Conservation (phyloP, 2,329 filamentous ascomycete species). For the Colletotrichum trifolii region DNA sequence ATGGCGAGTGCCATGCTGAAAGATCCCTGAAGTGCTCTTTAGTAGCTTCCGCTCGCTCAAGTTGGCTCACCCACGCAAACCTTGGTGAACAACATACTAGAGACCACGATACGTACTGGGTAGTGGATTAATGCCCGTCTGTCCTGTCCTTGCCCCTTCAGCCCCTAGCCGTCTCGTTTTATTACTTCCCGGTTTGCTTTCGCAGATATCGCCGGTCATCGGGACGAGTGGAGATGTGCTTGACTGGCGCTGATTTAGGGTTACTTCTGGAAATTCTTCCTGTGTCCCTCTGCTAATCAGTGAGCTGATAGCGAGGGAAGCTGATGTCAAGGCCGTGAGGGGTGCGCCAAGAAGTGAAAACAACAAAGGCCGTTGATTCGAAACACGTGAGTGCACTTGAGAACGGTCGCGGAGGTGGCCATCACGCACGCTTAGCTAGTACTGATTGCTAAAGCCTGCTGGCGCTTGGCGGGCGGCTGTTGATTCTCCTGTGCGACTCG, state of each 20-base stretch:
- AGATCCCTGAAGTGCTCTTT: conserved; percentile 33
- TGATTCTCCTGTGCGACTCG: conserved; percentile 46
- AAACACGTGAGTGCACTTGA: not conserved
- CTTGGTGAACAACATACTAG: conserved; percentile 17
- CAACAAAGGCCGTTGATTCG: conserved; percentile 8
- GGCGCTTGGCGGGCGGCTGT: conserved; percentile 52
- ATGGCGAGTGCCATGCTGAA: conserved; percentile 1
- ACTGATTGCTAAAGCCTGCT: conserved; percentile 54
- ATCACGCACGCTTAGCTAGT: conserved; percentile 45
- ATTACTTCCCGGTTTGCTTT: not conserved
- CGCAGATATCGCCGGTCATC: too few species aligned
- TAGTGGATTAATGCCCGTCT: conserved; percentile 1
- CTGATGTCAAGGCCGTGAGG: too few species aligned
- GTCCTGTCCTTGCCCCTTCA: not conserved
- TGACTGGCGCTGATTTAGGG: too few species aligned
- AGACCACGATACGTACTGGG: conserved; percentile 27
- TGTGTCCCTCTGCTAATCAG: conserved; percentile 15
- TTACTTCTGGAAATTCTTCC: too few species aligned
- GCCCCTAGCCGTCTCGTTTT: not conserved
- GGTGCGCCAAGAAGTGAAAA: not conserved
- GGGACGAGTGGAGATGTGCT: too few species aligned
- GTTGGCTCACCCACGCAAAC: conserved; percentile 9
- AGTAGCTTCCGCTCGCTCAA: conserved; percentile 29
- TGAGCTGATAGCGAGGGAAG: not conserved
- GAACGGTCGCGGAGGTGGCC: not conserved